Evolutionary conservation across 148 eudicot genomes (phyloP).

Genomic region (Camellia granthamiana): DNA sequence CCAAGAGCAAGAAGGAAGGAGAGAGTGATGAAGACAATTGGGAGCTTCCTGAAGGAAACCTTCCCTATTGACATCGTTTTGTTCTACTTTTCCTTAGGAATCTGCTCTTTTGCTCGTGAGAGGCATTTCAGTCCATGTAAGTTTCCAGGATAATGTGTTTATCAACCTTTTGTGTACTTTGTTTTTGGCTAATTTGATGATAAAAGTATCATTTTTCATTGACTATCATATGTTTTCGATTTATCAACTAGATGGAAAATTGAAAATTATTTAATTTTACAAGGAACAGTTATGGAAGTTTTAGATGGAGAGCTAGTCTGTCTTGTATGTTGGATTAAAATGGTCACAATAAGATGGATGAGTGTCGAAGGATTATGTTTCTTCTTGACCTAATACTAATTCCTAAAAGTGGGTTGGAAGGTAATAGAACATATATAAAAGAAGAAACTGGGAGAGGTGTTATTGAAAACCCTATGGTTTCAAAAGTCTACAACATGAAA

Average conservation of each 20-base stretch:
- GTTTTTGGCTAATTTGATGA: not conserved
- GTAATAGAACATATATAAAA: not conserved
- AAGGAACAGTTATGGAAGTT: not conserved
- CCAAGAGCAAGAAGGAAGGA: slow-evolving; percentile 45
- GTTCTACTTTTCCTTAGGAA: slow-evolving; percentile 7
- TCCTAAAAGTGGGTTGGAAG: not conserved
- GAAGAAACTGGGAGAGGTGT: not conserved
- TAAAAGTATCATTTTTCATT: not conserved
- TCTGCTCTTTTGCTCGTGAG: not conserved
- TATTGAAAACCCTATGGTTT: no score
- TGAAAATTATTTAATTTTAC: not conserved
- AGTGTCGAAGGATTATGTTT: not conserved
- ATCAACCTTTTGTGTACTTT: not conserved
- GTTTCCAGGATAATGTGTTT: not conserved
- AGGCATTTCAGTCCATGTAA: not conserved
- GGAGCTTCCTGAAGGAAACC: slow-evolving; percentile 58
- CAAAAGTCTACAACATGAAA: no score
- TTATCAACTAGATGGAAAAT: not conserved
- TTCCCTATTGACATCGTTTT: slow-evolving; percentile 34
- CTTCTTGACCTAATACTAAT: not conserved
- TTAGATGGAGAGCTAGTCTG: not conserved
- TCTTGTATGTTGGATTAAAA: not conserved
- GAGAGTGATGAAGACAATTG: slow-evolving; percentile 65
- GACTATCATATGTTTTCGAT: not conserved
- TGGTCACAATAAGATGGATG: not conserved